These are phyloP conservation scores for Pestalotiopsis sp. DNA, from an alignment of 2,329 filamentous ascomycete species.

Conservation along the genomic window DNA sequence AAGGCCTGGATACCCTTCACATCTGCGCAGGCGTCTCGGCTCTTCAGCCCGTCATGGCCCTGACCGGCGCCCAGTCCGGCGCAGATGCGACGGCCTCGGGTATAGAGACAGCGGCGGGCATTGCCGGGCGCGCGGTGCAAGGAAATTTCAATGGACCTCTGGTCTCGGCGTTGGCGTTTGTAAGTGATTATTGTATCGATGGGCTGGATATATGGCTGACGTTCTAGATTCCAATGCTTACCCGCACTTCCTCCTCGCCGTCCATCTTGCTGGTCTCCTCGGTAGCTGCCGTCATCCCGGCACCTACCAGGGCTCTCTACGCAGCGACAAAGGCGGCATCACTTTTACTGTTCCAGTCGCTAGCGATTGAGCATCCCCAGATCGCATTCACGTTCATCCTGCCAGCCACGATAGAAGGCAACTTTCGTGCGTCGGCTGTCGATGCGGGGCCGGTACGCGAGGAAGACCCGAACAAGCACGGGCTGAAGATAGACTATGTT, in stretches of 20 bases:
- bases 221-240: constrained; percentile 29
- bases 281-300: constrained; percentile 31
- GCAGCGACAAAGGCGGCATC: constrained; percentile 36
- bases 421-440: constrained; percentile 36
- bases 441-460: constrained; percentile 27
- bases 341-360: constrained; percentile 33
- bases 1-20: constrained; percentile 33
- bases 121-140: constrained; percentile 26
- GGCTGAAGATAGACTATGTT: constrained; percentile 33
- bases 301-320: constrained; percentile 36
- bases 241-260: constrained; percentile 30
- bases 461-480: constrained; percentile 29
- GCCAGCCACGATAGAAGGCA: constrained; percentile 36
- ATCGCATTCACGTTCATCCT: constrained; percentile 33
- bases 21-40: constrained; percentile 36
- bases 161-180: constrained; percentile 29
- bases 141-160: constrained; percentile 35
- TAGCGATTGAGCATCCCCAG: constrained; percentile 34
- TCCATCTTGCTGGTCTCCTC: constrained; percentile 31
- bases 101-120: constrained; percentile 26
- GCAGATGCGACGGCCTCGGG: constrained; percentile 22
- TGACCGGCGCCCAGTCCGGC: constrained; percentile 23
- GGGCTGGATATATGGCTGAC: too few species aligned
- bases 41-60: constrained; percentile 33
- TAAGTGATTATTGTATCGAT: constrained; percentile 8